These are phyloP conservation scores for Kwoniella dendrophila DNA, from an alignment of 768 basidiomycete species.

Conservation along the genomic window DNA sequence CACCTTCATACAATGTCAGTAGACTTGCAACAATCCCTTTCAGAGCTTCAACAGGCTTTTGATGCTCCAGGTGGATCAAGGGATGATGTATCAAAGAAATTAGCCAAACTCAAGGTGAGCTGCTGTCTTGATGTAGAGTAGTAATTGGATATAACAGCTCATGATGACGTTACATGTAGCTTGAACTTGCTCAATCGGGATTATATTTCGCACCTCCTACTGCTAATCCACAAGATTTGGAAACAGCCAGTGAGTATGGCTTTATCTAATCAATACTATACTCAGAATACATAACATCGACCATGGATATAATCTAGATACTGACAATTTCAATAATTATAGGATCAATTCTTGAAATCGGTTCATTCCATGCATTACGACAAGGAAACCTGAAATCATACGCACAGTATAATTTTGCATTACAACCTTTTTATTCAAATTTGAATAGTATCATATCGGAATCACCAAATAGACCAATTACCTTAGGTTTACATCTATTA, in stretches of 20 bases:
- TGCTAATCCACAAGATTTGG: slow-evolving; percentile 35
- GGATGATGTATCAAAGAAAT: slow-evolving; percentile 29
- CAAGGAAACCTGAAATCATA: slow-evolving; percentile 86
- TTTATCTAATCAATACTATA: no score
- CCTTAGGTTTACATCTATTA: slow-evolving; percentile 91
- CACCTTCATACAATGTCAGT: slow-evolving; percentile 33
- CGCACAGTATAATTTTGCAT: slow-evolving; percentile 74
- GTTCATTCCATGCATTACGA: slow-evolving; percentile 90
- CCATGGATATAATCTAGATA: not conserved
- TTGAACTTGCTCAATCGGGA: slow-evolving; percentile 46
- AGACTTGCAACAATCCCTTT: slow-evolving; percentile 40
- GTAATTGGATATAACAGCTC: slow-evolving; percentile 6
- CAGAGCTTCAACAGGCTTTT: slow-evolving; percentile 41
- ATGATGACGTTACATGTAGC: slow-evolving; percentile 18
- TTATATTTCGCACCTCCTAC: slow-evolving; percentile 43
- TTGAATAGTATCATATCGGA: slow-evolving; percentile 63
- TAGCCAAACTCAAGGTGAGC: slow-evolving; percentile 43
- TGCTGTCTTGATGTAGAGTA: not conserved
- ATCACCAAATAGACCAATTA: slow-evolving; percentile 82
- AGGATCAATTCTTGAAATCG: slow-evolving; percentile 96
- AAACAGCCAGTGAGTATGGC: slow-evolving; percentile 35
- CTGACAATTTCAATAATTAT: slow-evolving; percentile 21
- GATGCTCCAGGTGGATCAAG: slow-evolving; percentile 30
- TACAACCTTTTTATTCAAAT: slow-evolving; percentile 41
- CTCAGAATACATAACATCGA: no score